Percentiles rank a stretch among this genome's conserved stretches.
These are phyloP conservation scores for Quercus tomentella DNA, from an alignment of 331 rosid species.

Conservation along the genomic window DNA sequence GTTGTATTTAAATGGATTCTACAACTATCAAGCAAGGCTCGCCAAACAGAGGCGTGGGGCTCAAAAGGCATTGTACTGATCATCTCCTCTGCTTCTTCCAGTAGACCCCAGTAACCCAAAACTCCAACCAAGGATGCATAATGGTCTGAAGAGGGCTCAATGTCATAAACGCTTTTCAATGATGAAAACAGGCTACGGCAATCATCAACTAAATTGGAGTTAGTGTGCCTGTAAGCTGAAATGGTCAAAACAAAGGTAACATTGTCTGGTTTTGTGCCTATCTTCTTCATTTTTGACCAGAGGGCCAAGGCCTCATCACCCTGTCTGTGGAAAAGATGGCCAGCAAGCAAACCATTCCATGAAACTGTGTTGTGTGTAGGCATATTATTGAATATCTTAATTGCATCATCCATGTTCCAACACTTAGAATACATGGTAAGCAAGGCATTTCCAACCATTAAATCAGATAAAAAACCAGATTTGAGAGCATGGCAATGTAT, in stretches of 20 bases:
- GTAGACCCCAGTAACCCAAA: conserved; percentile 78
- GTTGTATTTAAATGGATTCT: conserved; percentile 45
- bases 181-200: conserved; percentile 60
- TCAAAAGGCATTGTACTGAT: conserved; percentile 56
- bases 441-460: conserved; percentile 67
- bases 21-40: conserved; percentile 76
- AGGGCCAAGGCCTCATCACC: conserved; percentile 65
- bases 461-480: conserved; percentile 47
- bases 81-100: conserved; percentile 79
- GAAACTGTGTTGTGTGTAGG: conserved; percentile 53
- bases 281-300: conserved; percentile 68
- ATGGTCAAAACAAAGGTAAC: conserved; percentile 57
- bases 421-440: conserved; percentile 83
- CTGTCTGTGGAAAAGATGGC: conserved; percentile 61
- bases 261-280: conserved; percentile 58
- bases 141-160: conserved; percentile 63
- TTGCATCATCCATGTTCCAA: conserved; percentile 68
- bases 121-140: conserved; percentile 73
- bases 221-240: conserved; percentile 65
- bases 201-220: conserved; percentile 54
- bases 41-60: conserved; percentile 65
- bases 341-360: conserved; percentile 79
- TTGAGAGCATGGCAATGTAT: conserved; percentile 66
- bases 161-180: conserved; percentile 42
- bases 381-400: conserved; percentile 46